Base-by-base conservation (phyloP, 2,329 filamentous ascomycete genomes). In the Trichophyton simii region DNA sequence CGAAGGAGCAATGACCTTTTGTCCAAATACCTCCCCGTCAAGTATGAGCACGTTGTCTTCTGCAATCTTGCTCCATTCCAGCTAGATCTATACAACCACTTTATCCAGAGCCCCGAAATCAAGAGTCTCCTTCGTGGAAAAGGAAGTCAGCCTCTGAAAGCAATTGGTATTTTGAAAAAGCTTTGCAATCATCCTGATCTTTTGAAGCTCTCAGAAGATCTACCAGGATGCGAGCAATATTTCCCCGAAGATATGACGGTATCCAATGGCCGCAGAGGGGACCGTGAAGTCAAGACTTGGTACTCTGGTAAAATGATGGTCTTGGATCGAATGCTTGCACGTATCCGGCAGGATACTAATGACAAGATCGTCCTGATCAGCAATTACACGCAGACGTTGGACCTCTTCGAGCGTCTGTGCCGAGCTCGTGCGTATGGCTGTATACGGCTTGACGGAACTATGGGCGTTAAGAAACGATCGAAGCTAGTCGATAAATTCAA, bases 361-460 rank as follows among this genome's bases (percentile, higher is more conserved):
- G 94, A 99, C 81, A 99, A 99, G 75, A 99, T 99, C 69, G 94
- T 99, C 11, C 83, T 99, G 62, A 99, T 99, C 74, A 96, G 90
- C 74, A 99, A 99, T 71, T 99, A 97, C 75, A 99, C 94, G 0
- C 88, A 94, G 68, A 99, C 94, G 0, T 82, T 99, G 3, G 94
- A 99, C 73, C 81, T 99, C 2, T 97, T 99, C 70, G 91, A 96
- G 67, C 87, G 85, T 64, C 82, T 99, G 7, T 99, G 94, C 71
- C 89, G 92, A 48, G 82, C 84, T 61, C 88, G 91, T 15, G 83
- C 81, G 2, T 99, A 99, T 69, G 92, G 92, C 46, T 88, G 81
- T 66, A 81, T 99, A 59, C 87, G 94, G 31, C 86, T 99, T 2
- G 94, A 99, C 69, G 94, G 95, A 52, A 95, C 89, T 6, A 97